A percentile compares a stretch with the other conserved stretches of the same genome.
phyloP scores from a whole-genome alignment of 495 filamentous ascomycete genomes.

The Elasticomyces elasticus region DNA sequence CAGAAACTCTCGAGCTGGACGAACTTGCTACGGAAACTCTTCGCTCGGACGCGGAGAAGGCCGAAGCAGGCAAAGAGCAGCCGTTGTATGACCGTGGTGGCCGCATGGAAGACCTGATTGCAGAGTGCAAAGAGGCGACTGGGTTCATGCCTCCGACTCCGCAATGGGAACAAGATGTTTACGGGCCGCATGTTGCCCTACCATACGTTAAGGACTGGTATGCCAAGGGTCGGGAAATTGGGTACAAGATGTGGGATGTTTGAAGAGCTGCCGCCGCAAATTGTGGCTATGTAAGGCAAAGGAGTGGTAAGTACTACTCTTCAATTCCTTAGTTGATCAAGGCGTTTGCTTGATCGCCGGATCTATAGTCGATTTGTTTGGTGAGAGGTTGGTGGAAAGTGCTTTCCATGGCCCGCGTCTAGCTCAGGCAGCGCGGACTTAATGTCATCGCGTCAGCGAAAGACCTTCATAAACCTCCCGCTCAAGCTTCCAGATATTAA shows the following conservation, averaged over 20 bases:
- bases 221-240: constrained; percentile 7
- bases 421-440: too few relatives aligned
- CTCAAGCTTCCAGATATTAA: too few relatives aligned
- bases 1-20: constrained; percentile 27
- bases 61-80: constrained; percentile 8
- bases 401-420: too few relatives aligned
- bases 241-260: constrained; percentile 13
- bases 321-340: too few relatives aligned
- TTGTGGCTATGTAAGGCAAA: too few relatives aligned
- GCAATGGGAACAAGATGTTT: constrained; percentile 16
- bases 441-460: too few relatives aligned
- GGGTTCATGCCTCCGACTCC: constrained; percentile 11
- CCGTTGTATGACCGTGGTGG: constrained; percentile 13
- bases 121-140: constrained; percentile 10
- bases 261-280: constrained; percentile 1
- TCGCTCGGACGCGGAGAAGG: constrained; percentile 20
- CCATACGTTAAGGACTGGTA: constrained; percentile 19
- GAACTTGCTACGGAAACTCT: constrained; percentile 29
- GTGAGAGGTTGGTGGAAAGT: too few relatives aligned
- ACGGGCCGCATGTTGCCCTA: constrained; percentile 14
- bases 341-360: too few relatives aligned
- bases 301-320: too few relatives aligned
- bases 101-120: constrained; percentile 9
- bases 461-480: too few relatives aligned
- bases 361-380: too few relatives aligned